Percentiles rank a stretch among this genome's conserved stretches.
These are phyloP conservation scores for Nakazawaea laoshanensis DNA, from an alignment of 805 yeast species.

Conservation along the genomic window DNA sequence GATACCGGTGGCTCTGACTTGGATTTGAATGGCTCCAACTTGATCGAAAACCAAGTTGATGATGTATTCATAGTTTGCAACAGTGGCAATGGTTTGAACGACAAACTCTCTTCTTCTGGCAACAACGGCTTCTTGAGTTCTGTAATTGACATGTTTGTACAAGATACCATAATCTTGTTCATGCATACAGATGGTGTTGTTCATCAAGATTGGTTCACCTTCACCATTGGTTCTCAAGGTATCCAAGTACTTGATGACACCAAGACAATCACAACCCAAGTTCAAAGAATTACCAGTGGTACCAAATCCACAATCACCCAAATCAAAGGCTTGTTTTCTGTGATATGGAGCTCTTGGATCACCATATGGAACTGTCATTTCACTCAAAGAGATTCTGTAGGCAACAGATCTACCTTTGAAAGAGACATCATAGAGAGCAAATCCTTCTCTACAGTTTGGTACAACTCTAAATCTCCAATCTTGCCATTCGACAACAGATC, in stretches of 20 bases:
- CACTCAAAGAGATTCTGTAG: constrained; percentile 67
- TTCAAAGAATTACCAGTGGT: constrained; percentile 57
- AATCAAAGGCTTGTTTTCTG: constrained; percentile 81
- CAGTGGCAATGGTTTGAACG: constrained; percentile 76
- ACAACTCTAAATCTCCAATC: constrained; percentile 76
- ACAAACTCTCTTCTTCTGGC: constrained; percentile 75
- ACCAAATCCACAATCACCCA: constrained; percentile 84
- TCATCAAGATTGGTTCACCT: constrained; percentile 56
- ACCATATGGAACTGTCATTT: constrained; percentile 86
- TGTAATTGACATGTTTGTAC: constrained; percentile 73
- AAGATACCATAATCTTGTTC: constrained; percentile 72
- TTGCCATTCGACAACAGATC: constrained; percentile 66
- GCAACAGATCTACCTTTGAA: constrained; percentile 73
- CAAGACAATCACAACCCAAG: constrained; percentile 79
- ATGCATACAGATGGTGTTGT: constrained; percentile 73
- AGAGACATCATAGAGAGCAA: constrained; percentile 61
- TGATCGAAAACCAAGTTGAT: constrained; percentile 65
- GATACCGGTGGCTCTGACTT: constrained; percentile 82
- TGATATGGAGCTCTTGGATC: constrained; percentile 80
- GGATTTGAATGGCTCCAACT: constrained; percentile 71
- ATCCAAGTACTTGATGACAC: constrained; percentile 69
- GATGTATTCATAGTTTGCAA: constrained; percentile 78
- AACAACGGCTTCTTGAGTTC: constrained; percentile 61
- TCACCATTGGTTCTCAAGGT: constrained; percentile 44
- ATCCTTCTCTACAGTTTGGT: constrained; percentile 70